Base-by-base conservation (phyloP, 768 basidiomycete species). In the Sarcodon aspratus region DNA sequence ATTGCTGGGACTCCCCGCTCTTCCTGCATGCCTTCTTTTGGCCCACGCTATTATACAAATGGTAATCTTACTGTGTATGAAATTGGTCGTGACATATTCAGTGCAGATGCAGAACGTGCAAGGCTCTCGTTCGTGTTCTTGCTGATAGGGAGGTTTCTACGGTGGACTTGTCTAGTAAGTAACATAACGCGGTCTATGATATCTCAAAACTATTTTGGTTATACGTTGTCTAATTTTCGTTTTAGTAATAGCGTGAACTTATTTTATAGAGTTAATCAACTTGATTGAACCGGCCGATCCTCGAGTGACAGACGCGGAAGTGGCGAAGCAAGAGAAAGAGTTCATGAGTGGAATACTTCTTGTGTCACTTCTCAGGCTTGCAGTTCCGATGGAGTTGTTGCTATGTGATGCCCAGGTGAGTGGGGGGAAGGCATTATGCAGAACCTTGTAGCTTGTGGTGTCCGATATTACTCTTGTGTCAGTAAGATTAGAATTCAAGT, bases 101-200 rank as follows among this genome's bases (percentile, higher is more conserved):
- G 68, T 21, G 71, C 69, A 6, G 55, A 64, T 7, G 62, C 56
- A 3, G 54, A 68, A 34, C 68, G 68, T 12, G 47, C 71, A 38
- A 80, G 73, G 50, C 78, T 91, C 53, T 57, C 71, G 12, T 58
- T 81, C 18, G 83, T 90, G 3, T 88, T 92, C 60, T 35, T 78
- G 9, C 73, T 96, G 43, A 82, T 99, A 57, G 80, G 95, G 97
- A 62, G 95, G 95, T 3, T 71, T 96, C 40, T 95, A 90, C 54
- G 95, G 95, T 32, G 95, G 95, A 5, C 71, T 85, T 9, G 91
- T 90, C 12, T 97, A 96, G 89, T 90, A 57, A 61, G 86, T 72
- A 38, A 13, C 36, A n/a, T 33, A 45, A 44, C 49, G 53, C 40
- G 17, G 50, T 50, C 50, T 53, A 42, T 52, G 62, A 50, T 54